phyloP scores from a whole-genome alignment of 2,329 filamentous ascomycete genomes.

The Penicillium sp. region DNA sequence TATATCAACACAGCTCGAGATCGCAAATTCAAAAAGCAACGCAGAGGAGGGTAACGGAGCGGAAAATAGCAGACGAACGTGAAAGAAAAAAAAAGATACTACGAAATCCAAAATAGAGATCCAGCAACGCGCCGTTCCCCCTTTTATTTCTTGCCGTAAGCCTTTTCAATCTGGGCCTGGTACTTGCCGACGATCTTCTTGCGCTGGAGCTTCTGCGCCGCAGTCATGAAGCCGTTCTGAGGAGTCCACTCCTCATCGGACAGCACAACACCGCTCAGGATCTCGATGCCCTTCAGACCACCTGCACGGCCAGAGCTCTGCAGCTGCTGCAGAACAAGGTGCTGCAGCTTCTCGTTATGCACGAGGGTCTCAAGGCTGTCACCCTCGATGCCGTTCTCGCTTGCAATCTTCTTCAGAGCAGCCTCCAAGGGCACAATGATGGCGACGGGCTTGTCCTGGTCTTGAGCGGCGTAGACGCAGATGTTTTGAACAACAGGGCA shows the following conservation, averaged over 20 bases:
- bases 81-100: too few species aligned
- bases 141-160: slow-evolving; percentile 56
- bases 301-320: slow-evolving; percentile 42
- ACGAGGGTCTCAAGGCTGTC: slow-evolving; percentile 70
- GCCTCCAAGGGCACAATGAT: slow-evolving; percentile 70
- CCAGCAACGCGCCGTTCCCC: slow-evolving; percentile 1
- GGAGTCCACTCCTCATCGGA: slow-evolving; percentile 53
- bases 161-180: slow-evolving; percentile 64
- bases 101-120: slow-evolving; percentile 1
- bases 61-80: slow-evolving; percentile 1
- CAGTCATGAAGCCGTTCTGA: slow-evolving; percentile 62
- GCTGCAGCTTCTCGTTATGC: slow-evolving; percentile 48
- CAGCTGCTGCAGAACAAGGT: slow-evolving; percentile 45
- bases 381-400: slow-evolving; percentile 64
- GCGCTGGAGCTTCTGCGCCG: slow-evolving; percentile 74
- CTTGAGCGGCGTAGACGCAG: slow-evolving; percentile 79
- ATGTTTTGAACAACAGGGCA: slow-evolving; percentile 80
- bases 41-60: slow-evolving; percentile 23
- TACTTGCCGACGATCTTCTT: slow-evolving; percentile 68
- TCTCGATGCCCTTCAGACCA: slow-evolving; percentile 46
- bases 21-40: slow-evolving; percentile 14
- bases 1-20: slow-evolving; percentile 21
- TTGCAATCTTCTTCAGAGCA: slow-evolving; percentile 60
- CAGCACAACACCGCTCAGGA: slow-evolving; percentile 49
- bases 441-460: slow-evolving; percentile 78